Conservation (phyloP, 1,139 yeast genomes). For the Nakaseomyces kungkrabaensis region DNA sequence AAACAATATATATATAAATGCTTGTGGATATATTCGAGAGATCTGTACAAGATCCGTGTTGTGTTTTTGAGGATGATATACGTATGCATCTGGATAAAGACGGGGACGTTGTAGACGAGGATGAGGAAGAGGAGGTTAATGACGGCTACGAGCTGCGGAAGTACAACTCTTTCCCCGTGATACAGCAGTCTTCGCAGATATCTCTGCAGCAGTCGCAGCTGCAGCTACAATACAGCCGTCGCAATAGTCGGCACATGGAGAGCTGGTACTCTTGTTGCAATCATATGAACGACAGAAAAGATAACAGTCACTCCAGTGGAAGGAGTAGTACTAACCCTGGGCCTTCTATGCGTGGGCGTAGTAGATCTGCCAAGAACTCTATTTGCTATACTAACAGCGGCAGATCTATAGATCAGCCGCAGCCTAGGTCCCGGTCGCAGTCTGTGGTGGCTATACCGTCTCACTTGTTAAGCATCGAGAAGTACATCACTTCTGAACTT, state of each 20-base stretch:
- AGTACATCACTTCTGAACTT: constrained; percentile 3
- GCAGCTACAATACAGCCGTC: not conserved
- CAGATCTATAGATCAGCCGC: not conserved
- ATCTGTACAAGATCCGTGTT: constrained; percentile 6
- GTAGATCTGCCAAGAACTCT: constrained; percentile 1
- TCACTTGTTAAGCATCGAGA: constrained; percentile 3
- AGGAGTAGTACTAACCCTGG: not conserved
- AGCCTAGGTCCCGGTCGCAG: constrained; percentile 3
- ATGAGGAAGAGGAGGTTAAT: not conserved
- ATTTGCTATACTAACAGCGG: not conserved
- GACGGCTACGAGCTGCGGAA: not conserved
- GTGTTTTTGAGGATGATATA: not conserved
- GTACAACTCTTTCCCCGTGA: not conserved
- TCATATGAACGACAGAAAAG: not conserved
- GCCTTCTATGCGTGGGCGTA: not conserved
- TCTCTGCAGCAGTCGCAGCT: not conserved
- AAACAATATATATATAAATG: not conserved
- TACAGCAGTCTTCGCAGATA: not conserved
- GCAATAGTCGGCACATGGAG: not conserved
- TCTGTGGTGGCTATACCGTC: constrained; percentile 5
- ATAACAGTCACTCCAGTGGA: not conserved
- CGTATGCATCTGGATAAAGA: not conserved
- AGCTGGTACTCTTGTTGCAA: not conserved
- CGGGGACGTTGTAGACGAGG: not conserved
- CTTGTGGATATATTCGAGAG: constrained; percentile 2